phyloP scores from a whole-genome alignment of 768 basidiomycete species.

The Asterophora parasitica region DNA sequence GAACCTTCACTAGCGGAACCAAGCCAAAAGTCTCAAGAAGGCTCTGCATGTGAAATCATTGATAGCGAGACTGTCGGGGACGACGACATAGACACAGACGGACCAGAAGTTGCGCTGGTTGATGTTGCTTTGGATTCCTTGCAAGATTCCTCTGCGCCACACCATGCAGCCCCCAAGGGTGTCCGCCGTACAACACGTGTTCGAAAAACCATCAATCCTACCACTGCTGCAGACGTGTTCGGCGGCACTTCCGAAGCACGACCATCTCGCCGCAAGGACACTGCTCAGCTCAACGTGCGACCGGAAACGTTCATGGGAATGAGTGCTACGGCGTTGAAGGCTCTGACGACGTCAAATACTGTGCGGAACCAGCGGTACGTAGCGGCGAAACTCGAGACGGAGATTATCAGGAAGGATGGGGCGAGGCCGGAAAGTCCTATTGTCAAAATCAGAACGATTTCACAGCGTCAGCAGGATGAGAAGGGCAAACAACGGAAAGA shows the following conservation, averaged over 20 bases:
- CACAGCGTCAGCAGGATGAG: conserved; percentile 66
- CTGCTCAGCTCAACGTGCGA: conserved; percentile 22
- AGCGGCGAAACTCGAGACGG: conserved; percentile 57
- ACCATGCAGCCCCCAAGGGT: conserved; percentile 6
- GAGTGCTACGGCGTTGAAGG: conserved; percentile 63
- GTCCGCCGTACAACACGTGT: conserved; percentile 48
- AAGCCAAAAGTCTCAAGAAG: background rate
- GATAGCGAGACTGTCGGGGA: background rate
- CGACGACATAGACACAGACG: background rate
- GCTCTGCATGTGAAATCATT: background rate
- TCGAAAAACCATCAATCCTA: conserved; percentile 36
- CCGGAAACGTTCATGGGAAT: conserved; percentile 54
- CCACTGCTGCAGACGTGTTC: conserved; percentile 34
- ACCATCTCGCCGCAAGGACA: conserved; percentile 41
- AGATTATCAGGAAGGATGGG: conserved; percentile 67
- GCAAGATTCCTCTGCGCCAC: conserved; percentile 2
- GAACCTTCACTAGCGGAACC: background rate
- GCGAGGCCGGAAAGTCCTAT: conserved; percentile 71
- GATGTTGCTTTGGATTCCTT: conserved; percentile 6
- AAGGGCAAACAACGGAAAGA: conserved; percentile 47
- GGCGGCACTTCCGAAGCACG: conserved; percentile 25
- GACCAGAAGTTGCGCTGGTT: background rate
- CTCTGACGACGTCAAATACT: conserved; percentile 71
- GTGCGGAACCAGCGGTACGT: conserved; percentile 64
- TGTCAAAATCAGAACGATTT: conserved; percentile 65